Evolutionary conservation across 169 alveolate genomes (phyloP).

Genomic region (Babesia bigemina): DNA sequence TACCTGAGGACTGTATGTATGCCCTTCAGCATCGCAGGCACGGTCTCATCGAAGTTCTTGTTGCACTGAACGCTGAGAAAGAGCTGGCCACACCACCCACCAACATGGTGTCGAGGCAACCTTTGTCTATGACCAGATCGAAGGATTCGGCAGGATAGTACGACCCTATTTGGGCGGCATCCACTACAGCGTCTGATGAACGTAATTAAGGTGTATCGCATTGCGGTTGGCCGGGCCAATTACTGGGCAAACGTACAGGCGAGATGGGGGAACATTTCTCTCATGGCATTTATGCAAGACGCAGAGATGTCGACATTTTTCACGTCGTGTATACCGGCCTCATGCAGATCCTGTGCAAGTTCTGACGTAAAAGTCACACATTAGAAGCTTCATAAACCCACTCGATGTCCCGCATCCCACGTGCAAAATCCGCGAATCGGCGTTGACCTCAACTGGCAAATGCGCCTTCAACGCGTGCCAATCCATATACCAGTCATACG

Average conservation of each 20-base stretch:
- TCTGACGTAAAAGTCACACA: slow-evolving; percentile 1
- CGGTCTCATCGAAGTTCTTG: slow-evolving; percentile 31
- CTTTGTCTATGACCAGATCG: slow-evolving; percentile 77
- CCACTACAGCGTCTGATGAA: slow-evolving; percentile 35
- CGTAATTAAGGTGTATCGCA: neutral
- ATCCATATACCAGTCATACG: slow-evolving; percentile 60
- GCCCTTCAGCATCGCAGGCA: slow-evolving; percentile 31
- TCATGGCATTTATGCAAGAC: slow-evolving; percentile 51
- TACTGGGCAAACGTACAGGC: slow-evolving; percentile 26
- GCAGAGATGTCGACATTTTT: slow-evolving; percentile 50
- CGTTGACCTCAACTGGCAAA: slow-evolving; percentile 14
- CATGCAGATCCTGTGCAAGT: slow-evolving; percentile 45
- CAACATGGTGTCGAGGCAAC: slow-evolving; percentile 76
- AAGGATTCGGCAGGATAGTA: slow-evolving; percentile 60
- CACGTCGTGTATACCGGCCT: slow-evolving; percentile 44
- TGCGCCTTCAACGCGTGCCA: slow-evolving; percentile 46
- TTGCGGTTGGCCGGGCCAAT: neutral
- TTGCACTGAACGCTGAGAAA: slow-evolving; percentile 27
- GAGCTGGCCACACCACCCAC: neutral
- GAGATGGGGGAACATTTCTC: slow-evolving; percentile 44
- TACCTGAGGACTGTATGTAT: slow-evolving; percentile 41
- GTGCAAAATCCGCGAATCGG: slow-evolving; percentile 49
- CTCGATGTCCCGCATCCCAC: slow-evolving; percentile 71
- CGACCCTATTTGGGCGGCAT: slow-evolving; percentile 26
- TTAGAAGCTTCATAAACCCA: neutral